These are phyloP conservation scores for Durusdinium trenchii DNA, from an alignment of 73 alveolate species.

Conservation along the genomic window DNA sequence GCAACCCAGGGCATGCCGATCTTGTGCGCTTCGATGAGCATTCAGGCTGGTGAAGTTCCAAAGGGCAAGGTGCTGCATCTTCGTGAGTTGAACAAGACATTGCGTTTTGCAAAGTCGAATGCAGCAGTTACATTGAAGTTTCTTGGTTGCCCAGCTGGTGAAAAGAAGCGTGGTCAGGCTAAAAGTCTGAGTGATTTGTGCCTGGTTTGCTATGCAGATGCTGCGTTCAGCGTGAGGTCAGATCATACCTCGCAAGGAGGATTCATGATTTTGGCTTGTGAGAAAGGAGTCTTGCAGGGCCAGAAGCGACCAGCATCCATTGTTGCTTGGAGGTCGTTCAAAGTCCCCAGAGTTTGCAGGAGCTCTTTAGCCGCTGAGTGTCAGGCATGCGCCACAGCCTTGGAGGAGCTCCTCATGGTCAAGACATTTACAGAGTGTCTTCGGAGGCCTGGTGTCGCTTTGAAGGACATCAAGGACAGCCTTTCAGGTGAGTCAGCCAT, in stretches of 20 bases:
- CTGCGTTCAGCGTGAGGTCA: not conserved
- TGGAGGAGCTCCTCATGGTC: conserved; percentile 11
- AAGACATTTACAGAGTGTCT: not conserved
- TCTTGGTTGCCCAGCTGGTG: not conserved
- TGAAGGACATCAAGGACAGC: not conserved
- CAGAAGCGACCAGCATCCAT: not conserved
- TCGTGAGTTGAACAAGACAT: not conserved
- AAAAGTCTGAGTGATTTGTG: not conserved
- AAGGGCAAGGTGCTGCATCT: not conserved
- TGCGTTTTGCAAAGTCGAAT: not conserved
- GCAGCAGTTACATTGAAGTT: not conserved
- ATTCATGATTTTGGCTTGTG: not conserved
- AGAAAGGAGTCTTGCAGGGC: not conserved
- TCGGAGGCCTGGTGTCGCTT: not conserved
- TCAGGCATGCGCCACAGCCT: not conserved
- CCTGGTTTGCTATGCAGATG: not conserved
- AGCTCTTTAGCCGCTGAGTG: not conserved
- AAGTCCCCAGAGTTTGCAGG: not conserved
- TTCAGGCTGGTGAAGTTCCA: not conserved
- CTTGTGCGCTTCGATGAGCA: not conserved
- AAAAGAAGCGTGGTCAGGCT: not conserved
- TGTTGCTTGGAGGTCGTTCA: not conserved
- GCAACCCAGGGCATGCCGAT: not conserved
- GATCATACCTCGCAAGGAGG: not conserved
- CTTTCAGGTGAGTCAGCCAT: not conserved